Conservation (phyloP, 345 rosid genomes). For the Xanthoceras sorbifolium region DNA sequence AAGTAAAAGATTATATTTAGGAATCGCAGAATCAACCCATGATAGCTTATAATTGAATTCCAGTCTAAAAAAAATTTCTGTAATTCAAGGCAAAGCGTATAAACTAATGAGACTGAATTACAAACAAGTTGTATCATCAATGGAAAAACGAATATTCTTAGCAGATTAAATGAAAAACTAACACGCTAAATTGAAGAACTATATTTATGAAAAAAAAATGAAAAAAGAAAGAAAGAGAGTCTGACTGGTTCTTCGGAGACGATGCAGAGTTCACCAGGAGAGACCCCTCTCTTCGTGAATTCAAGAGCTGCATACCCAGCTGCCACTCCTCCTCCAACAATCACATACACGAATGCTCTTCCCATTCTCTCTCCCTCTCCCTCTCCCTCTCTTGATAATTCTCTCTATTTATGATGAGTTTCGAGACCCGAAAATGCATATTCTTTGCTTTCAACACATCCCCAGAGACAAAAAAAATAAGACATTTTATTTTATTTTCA, state of each 20-base stretch:
- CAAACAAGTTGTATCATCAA: not conserved
- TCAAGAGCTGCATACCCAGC: slow-evolving; percentile 98
- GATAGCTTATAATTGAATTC: not conserved
- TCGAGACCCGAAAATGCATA: not conserved
- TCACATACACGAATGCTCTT: slow-evolving; percentile 94
- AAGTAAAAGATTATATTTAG: not conserved
- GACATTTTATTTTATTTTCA: not conserved
- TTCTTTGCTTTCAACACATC: not conserved
- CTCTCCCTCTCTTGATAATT: slow-evolving; percentile 5
- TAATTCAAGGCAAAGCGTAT: slow-evolving; percentile 2
- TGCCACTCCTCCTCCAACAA: slow-evolving; percentile 94
- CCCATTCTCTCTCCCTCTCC: slow-evolving; percentile 58
- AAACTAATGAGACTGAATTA: slow-evolving; percentile 19
- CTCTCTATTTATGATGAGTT: not conserved
- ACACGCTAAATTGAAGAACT: not conserved
- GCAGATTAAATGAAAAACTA: not conserved
- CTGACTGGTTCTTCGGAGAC: slow-evolving; percentile 90
- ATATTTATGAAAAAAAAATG: not conserved
- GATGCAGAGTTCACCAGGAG: slow-evolving; percentile 89
- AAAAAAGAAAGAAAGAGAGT: slow-evolving; percentile 1
- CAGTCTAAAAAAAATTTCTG: not conserved
- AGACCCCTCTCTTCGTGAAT: slow-evolving; percentile 72
- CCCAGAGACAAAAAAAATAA: no score
- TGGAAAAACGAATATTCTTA: not conserved
- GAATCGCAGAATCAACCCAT: not conserved